Evolutionary conservation across 345 rosid genomes (phyloP).

Genomic region (Raphanus sativus): DNA sequence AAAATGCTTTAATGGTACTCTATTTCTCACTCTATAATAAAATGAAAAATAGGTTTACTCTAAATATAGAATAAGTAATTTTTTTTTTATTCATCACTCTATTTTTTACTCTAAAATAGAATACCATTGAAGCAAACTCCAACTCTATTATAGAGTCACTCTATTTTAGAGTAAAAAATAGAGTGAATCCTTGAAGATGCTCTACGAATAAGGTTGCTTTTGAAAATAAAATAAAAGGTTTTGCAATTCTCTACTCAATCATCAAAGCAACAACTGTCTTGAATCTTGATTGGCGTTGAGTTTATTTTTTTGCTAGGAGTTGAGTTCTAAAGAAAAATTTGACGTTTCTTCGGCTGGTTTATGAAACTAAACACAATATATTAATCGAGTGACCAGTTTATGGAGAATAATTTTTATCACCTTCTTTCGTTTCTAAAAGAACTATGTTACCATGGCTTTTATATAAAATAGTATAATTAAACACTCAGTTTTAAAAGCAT

Average conservation of each 20-base stretch:
- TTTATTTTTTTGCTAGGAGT: background rate
- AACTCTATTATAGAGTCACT: too few relatives aligned
- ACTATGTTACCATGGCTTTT: background rate
- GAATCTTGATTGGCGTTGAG: background rate
- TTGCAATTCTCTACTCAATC: background rate
- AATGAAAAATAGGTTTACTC: too few relatives aligned
- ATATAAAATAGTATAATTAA: too few relatives aligned
- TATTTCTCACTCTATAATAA: too few relatives aligned
- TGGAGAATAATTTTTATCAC: background rate
- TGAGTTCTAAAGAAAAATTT: background rate
- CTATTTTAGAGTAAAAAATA: too few relatives aligned
- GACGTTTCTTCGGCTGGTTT: background rate
- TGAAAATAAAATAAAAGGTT: background rate
- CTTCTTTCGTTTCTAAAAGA: background rate
- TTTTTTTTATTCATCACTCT: too few relatives aligned
- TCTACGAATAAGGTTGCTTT: background rate
- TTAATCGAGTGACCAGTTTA: background rate
- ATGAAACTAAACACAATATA: background rate
- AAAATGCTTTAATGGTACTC: too few relatives aligned
- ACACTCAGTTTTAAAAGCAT: background rate
- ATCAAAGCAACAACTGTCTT: background rate
- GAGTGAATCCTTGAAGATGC: too few relatives aligned
- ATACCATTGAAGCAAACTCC: too few relatives aligned
- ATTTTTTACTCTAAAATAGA: too few relatives aligned
- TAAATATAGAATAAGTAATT: too few relatives aligned